These are phyloP conservation scores for Claviceps cyperi DNA, from an alignment of 2,329 filamentous ascomycete species.

Conservation along the genomic window DNA sequence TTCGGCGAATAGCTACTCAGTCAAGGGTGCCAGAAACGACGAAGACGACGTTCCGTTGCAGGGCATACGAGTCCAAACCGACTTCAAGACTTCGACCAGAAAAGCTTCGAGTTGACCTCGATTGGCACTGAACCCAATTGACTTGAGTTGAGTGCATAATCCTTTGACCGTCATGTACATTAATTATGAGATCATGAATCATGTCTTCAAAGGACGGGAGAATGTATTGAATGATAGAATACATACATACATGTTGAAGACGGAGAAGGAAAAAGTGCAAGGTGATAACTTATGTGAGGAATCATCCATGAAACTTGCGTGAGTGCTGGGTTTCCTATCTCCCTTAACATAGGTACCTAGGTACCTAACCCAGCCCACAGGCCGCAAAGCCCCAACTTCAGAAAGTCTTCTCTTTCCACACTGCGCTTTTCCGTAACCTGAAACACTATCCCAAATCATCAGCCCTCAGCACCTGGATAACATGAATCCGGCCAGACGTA, in stretches of 20 bases:
- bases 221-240: not conserved
- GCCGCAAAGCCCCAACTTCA: not conserved
- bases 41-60: constrained; percentile 25
- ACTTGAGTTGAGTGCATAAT: not conserved
- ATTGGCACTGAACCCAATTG: not conserved
- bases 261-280: no score
- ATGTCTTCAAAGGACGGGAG: no score
- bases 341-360: no score
- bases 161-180: not conserved
- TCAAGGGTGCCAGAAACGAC: constrained; percentile 13
- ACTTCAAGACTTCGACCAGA: constrained; percentile 18
- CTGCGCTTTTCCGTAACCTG: not conserved
- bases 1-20: constrained; percentile 17
- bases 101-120: not conserved
- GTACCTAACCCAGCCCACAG: not conserved
- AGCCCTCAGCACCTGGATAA: not conserved
- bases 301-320: no score
- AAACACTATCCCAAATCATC: not conserved
- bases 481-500: not conserved
- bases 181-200: not conserved
- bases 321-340: no score
- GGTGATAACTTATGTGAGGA: no score
- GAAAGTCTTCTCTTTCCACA: not conserved
- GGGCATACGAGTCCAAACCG: constrained; percentile 23
- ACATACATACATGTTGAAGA: no score